These are phyloP conservation scores for Mycena kentingensis DNA, from an alignment of 768 basidiomycete genomes.

Conservation along the genomic window DNA sequence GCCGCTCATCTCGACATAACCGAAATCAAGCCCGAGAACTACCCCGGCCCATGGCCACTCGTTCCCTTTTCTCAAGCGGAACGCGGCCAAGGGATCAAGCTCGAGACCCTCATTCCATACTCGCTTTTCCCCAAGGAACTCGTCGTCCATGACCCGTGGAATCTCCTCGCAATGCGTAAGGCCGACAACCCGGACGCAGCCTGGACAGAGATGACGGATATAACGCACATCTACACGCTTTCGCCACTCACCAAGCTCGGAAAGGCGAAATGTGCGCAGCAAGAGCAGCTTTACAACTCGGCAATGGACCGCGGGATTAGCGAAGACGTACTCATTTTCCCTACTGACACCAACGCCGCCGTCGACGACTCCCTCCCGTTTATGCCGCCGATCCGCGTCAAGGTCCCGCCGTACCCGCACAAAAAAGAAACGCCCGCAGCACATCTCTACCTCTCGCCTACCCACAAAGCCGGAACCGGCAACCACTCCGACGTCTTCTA, in stretches of 20 bases:
- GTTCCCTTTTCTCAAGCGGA: slow-evolving; percentile 35
- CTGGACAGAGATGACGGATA: slow-evolving; percentile 36
- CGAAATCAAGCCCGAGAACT: slow-evolving; percentile 35
- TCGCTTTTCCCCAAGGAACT: slow-evolving; percentile 42
- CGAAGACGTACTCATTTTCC: slow-evolving; percentile 30
- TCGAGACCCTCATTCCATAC: slow-evolving; percentile 37
- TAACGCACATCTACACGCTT: slow-evolving; percentile 35
- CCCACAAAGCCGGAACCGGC: slow-evolving; percentile 41
- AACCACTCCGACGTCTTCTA: slow-evolving; percentile 56
- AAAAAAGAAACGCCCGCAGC: slow-evolving; percentile 34
- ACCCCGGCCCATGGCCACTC: slow-evolving; percentile 44
- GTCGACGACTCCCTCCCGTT: slow-evolving; percentile 15
- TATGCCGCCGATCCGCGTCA: slow-evolving; percentile 9
- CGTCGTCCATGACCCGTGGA: slow-evolving; percentile 47
- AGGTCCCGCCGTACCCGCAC: slow-evolving; percentile 22
- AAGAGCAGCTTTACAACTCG: slow-evolving; percentile 3
- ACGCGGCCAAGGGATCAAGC: slow-evolving; percentile 18
- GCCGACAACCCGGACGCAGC: slow-evolving; percentile 4
- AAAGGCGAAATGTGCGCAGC: slow-evolving; percentile 14
- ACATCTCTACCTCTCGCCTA: slow-evolving; percentile 51
- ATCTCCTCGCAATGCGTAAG: slow-evolving; percentile 28
- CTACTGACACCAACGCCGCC: slow-evolving; percentile 30
- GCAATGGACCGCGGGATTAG: slow-evolving; percentile 1
- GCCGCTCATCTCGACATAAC: slow-evolving; percentile 15
- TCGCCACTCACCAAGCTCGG: slow-evolving; percentile 6